These are phyloP conservation scores for Lentinula raphanica DNA, from an alignment of 768 basidiomycete genomes.

Conservation along the genomic window DNA sequence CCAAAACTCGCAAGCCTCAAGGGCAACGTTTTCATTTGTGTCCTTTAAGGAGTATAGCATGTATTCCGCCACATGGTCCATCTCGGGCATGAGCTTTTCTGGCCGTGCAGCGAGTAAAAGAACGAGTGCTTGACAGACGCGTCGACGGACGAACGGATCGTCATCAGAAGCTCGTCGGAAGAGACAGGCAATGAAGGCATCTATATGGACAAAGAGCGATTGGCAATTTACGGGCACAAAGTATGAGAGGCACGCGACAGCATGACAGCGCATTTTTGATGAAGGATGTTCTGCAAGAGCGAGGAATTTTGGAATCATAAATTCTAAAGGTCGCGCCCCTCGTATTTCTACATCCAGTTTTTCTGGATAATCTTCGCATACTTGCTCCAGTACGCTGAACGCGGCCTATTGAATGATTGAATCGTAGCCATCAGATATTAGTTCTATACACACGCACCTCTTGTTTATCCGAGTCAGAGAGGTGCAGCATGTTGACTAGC, in stretches of 20 bases:
- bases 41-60: constrained; percentile 99
- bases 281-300: constrained; percentile 78
- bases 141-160: constrained; percentile 86
- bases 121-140: constrained; percentile 94
- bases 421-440: constrained; percentile 7
- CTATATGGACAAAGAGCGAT: constrained; percentile 87
- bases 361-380: constrained; percentile 94
- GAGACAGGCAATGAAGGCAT: constrained; percentile 85
- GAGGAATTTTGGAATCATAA: constrained; percentile 95
- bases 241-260: constrained; percentile 88
- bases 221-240: constrained; percentile 86
- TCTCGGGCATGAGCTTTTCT: constrained; percentile 95
- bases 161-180: constrained; percentile 96
- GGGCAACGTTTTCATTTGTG: constrained; percentile 91
- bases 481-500: constrained; percentile 76
- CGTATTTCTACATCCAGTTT: constrained; percentile 93
- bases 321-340: constrained; percentile 90
- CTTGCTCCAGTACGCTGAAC: constrained; percentile 90
- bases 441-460: constrained; percentile 61
- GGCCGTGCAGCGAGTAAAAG: constrained; percentile 88
- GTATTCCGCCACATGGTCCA: constrained; percentile 93
- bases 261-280: constrained; percentile 88
- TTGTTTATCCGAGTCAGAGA: constrained; percentile 67
- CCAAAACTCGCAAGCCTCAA: constrained; percentile 99
- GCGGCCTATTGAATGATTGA: constrained; percentile 52